Base-by-base conservation (phyloP, 1,284 basidiomycete species). In the Athelia sp. region DNA sequence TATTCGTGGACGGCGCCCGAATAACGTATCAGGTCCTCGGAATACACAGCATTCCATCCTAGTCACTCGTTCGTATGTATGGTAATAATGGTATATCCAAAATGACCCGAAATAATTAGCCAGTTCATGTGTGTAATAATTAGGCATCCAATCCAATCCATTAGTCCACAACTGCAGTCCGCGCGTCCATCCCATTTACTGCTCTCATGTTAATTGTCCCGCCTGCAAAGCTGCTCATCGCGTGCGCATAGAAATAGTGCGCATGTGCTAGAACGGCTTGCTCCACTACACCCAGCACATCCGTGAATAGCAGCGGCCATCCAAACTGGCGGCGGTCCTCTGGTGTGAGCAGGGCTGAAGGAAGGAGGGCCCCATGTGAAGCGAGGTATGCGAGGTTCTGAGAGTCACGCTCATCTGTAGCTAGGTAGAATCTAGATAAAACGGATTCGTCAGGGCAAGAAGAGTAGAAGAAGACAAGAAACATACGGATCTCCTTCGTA, bases 381-480 rank as follows among this genome's bases (percentile, higher is more conserved):
- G 61, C 57, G 23, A 75, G 60, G 51, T 67, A 65, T 3, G 60
- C 26, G 11, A 78, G 58, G 10, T 64, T 65, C 0, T 55, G 53
- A 0, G 62, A 56, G 48, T 67, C 61, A n/a, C 71, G 67, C 50
- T 76, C 76, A 48, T 76, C 76, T 10, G 75, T 76, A 1, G 76
- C 75, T n/a, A 78, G 62, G 55, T 72, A 78, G 55, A 69, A 76
- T 21, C 74, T 67, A 61, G 18, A 17, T n/a, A n/a, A n/a, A n/a
- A n/a, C n/a, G n/a, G n/a, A n/a, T n/a, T n/a, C n/a, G n/a, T n/a
- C n/a, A n/a, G n/a, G n/a, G n/a, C n/a, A n/a, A n/a, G n/a, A n/a
- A n/a, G n/a, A n/a, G n/a, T n/a, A n/a, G n/a, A n/a, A n/a, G n/a
- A n/a, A n/a, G n/a, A n/a, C n/a, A n/a, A 26, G 4, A 10, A 29